Base-by-base conservation (phyloP, 73 alveolate species). In the Symbiodinium natans region DNA sequence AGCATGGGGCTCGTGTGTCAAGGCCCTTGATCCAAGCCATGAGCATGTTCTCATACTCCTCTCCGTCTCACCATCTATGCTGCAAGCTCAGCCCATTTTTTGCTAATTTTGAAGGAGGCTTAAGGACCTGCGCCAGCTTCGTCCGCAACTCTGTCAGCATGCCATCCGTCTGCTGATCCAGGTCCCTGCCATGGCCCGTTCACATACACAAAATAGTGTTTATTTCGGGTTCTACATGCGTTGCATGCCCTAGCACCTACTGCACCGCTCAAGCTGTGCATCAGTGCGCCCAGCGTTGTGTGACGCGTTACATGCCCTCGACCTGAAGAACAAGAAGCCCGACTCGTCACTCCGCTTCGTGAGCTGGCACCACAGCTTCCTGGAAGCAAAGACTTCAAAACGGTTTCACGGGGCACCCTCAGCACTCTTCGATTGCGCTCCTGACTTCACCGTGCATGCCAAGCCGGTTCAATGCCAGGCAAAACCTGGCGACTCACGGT, bases 11-110 rank as follows among this genome's bases (percentile, higher is more conserved):
- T 83, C 75, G 41, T 8, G 88, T 40, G 77, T 90, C 97, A 42
- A 90, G 39, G 74, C 97, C 97, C 54, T 90, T 90, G 86, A 90
- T 56, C 97, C 97, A 90, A 3, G 97, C 97, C 77, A 90, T 38
- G 74, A 90, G 88, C 97, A 90, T 90, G 40, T 90, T 90, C 77
- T 41, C 80, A 36, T 71, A 90, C 88, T 90, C 97, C 97, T 90
- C 36, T 0, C 42, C 42, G 10, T 29, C 48, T 8, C 42, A 29
- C 46, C 5, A 19, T 9, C n/a, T 7, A 29, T 15, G 21, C 46
- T 3, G 8, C 86, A 75, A 15, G 33, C 40, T 75, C 15, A 41
- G 21, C 25, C 46, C 29, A 0, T 75, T 7, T 41, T 11, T 1
- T 75, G 86, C 1, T 75, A 33, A 2, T 33, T 33, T 0, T 33